Base-by-base conservation (phyloP, 1,284 basidiomycete genomes). In the Puccinia triticina region DNA sequence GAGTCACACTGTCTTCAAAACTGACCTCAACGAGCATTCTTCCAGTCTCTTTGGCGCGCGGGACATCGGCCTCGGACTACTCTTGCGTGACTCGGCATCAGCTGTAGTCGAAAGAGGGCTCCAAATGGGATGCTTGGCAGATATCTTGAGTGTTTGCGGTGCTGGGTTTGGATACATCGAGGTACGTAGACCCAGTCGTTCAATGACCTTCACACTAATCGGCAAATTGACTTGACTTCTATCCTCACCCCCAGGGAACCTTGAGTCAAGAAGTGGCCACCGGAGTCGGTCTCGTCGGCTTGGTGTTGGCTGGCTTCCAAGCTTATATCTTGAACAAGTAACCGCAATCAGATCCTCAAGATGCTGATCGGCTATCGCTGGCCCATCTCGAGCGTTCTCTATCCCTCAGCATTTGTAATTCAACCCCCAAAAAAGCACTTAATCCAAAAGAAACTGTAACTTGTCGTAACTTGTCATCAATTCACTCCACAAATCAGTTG, bases 181-280 rank as follows among this genome's bases (percentile, higher is more conserved):
- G 34, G 79, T 81, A n/a, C 69, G 69, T 64, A 50, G 16, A 29
- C 12, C 5, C 73, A 55, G 37, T 55, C 23, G 11, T 11, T 50
- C n/a, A n/a, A 18, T 53, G n/a, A 14, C 12, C 69, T 2, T 8
- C 10, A 53, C 34, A 40, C 11, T 14, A 14, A 21, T 48, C 10
- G 48, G 23, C n/a, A 55, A 74, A 34, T 21, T 59, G 21, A 57
- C 23, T 34, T 29, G 26, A 32, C 12, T 53, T 26, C 34, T 5
- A 34, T 71, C 4, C 7, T n/a, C 48, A 8, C 53, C 46, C 48
- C 14, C 64, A 81, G 79, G 79, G 79, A 46, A 81, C 69, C 26
- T 66, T 81, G 79, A 81, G 79, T 64, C 79, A 81, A 81, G 79
- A 81, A 64, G 59, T 81, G 32, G 79, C 79, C 12, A 74, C 48